Evolutionary conservation across 305 asterid species (phyloP).

Genomic region (Fraxinus platypoda): DNA sequence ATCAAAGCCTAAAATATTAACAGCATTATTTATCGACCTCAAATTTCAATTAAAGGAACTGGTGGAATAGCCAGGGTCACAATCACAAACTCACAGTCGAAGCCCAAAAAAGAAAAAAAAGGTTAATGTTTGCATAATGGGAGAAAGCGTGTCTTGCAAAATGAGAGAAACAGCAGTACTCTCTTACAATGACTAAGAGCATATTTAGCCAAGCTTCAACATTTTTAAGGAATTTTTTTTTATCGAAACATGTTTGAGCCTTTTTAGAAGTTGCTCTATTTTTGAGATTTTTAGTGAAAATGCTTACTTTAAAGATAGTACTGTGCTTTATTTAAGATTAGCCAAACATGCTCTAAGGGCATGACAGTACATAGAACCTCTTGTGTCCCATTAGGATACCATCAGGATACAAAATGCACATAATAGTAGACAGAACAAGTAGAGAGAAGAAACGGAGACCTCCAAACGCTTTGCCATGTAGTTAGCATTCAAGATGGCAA

Average conservation of each 20-base stretch:
- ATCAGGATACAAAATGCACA: background rate
- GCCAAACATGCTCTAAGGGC: background rate
- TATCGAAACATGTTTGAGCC: background rate
- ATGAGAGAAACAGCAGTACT: background rate
- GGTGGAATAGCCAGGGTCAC: background rate
- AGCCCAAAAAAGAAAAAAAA: background rate
- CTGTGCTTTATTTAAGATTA: background rate
- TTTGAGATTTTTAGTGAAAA: background rate
- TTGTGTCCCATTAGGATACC: background rate
- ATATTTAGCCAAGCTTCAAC: background rate
- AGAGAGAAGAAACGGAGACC: conserved; percentile 30
- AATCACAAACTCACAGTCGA: background rate
- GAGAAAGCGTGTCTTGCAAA: background rate
- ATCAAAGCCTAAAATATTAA: conserved; percentile 28
- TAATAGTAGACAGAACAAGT: background rate
- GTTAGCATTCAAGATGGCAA: conserved; percentile 55
- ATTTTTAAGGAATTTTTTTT: background rate
- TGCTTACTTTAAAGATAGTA: background rate
- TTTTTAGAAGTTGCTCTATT: background rate
- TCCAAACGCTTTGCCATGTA: conserved; percentile 58
- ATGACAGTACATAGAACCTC: background rate
- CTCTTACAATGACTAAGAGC: background rate
- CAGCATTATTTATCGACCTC: background rate
- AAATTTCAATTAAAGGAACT: background rate
- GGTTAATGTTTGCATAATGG: background rate